These are phyloP conservation scores for Calocybe gambosa DNA, from an alignment of 1,284 basidiomycete genomes.

Conservation along the genomic window DNA sequence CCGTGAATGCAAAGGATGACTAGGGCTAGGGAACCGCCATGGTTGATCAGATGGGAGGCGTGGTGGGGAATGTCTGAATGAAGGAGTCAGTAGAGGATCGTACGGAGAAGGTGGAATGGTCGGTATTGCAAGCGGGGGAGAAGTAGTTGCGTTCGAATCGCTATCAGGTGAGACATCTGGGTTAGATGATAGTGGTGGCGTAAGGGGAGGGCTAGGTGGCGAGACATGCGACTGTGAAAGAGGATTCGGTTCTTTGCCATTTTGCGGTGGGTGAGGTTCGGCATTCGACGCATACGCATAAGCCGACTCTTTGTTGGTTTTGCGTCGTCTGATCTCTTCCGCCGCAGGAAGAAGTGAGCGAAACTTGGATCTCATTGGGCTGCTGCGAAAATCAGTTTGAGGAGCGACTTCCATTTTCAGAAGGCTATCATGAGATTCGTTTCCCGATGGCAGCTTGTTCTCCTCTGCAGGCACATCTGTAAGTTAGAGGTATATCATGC, in stretches of 20 bases:
- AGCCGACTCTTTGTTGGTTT: constrained; percentile 9
- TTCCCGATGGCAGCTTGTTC: constrained; percentile 28
- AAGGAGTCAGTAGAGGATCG: constrained; percentile 61
- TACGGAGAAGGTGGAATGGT: constrained; percentile 62
- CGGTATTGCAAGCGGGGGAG: constrained; percentile 22
- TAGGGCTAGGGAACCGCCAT: constrained; percentile 69
- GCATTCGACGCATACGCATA: constrained; percentile 14
- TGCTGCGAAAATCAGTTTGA: constrained; percentile 26
- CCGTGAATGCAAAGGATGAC: constrained; percentile 59
- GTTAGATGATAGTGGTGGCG: constrained; percentile 29
- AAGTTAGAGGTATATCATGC: constrained; percentile 3
- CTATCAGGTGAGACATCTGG: constrained; percentile 19
- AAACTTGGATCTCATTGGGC: constrained; percentile 37
- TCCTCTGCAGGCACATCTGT: constrained; percentile 31
- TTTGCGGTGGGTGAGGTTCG: constrained; percentile 16
- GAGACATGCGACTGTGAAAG: constrained; percentile 18
- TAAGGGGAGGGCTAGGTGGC: constrained; percentile 32
- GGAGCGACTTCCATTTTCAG: constrained; percentile 34
- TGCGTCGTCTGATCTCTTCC: constrained; percentile 16
- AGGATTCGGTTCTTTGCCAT: constrained; percentile 10
- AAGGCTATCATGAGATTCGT: constrained; percentile 33
- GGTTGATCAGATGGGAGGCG: constrained; percentile 67
- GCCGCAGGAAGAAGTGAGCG: constrained; percentile 25
- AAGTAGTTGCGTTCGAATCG: constrained; percentile 19
- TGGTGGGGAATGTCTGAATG: constrained; percentile 68